Evolutionary conservation across 495 filamentous ascomycete species (phyloP).

Genomic region (Trichoderma virens): DNA sequence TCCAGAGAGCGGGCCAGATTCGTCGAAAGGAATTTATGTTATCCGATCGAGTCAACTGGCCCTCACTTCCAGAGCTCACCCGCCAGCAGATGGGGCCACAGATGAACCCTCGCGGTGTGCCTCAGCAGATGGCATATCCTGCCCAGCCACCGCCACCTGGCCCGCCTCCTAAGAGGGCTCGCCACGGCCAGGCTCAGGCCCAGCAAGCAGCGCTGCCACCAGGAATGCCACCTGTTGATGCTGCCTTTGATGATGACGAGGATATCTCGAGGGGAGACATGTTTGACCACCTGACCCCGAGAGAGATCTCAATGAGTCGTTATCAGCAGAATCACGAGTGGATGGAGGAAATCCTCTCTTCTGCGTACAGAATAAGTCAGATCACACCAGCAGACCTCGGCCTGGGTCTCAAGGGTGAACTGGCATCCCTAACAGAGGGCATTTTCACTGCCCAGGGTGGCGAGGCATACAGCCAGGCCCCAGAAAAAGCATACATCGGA

Average conservation of each 20-base stretch:
- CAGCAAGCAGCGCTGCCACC: slow-evolving; percentile 18
- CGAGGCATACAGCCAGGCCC: slow-evolving; percentile 45
- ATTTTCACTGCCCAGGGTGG: slow-evolving; percentile 53
- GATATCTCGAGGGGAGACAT: slow-evolving; percentile 76
- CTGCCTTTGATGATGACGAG: slow-evolving; percentile 75
- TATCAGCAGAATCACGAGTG: slow-evolving; percentile 96
- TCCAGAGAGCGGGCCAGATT: slow-evolving; percentile 74
- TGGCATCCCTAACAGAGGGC: slow-evolving; percentile 71
- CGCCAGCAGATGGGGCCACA: slow-evolving; percentile 22
- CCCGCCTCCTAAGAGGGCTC: slow-evolving; percentile 39
- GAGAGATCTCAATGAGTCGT: slow-evolving; percentile 74
- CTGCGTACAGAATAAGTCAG: slow-evolving; percentile 71
- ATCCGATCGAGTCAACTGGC: slow-evolving; percentile 81
- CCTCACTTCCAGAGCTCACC: slow-evolving; percentile 53
- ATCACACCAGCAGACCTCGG: slow-evolving; percentile 85
- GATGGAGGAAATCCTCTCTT: slow-evolving; percentile 96
- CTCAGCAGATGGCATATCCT: slow-evolving; percentile 44
- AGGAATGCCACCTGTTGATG: slow-evolving; percentile 34
- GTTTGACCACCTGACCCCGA: slow-evolving; percentile 78
- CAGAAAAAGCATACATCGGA: slow-evolving; percentile 45
- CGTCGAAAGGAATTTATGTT: slow-evolving; percentile 91
- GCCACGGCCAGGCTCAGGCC: slow-evolving; percentile 20
- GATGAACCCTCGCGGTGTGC: slow-evolving; percentile 33
- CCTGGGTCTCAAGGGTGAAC: slow-evolving; percentile 76
- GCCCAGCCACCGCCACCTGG: slow-evolving; percentile 21